Evolutionary conservation across 2,329 filamentous ascomycete genomes (phyloP).

Genomic region (Stemphylium lycopersici): DNA sequence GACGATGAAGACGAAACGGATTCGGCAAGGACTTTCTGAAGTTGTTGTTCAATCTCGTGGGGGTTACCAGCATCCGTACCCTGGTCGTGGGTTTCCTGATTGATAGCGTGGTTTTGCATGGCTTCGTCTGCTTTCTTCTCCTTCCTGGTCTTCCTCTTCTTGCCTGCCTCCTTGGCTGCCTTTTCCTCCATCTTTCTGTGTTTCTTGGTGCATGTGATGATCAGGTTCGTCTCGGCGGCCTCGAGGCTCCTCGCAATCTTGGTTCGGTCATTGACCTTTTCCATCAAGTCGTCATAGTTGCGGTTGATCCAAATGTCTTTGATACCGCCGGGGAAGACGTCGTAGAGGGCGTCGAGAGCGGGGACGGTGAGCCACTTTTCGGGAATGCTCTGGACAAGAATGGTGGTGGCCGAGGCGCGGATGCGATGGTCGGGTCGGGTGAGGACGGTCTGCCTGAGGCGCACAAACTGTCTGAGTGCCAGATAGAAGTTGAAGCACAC

Average conservation of each 20-base stretch:
- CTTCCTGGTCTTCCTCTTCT: constrained; percentile 58
- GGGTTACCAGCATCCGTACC: constrained; percentile 64
- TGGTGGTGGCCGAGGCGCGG: constrained; percentile 91
- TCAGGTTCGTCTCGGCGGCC: constrained; percentile 80
- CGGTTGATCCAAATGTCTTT: constrained; percentile 97
- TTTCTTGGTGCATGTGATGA: constrained; percentile 78
- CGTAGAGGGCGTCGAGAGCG: constrained; percentile 81
- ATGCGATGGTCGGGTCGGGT: constrained; percentile 94
- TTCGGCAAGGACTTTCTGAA: constrained; percentile 54
- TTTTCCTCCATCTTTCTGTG: constrained; percentile 72
- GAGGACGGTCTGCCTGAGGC: constrained; percentile 90
- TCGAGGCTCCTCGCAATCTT: constrained; percentile 76
- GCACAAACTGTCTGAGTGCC: constrained; percentile 86
- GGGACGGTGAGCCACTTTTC: constrained; percentile 87
- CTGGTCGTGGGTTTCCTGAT: constrained; percentile 58
- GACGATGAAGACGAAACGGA: constrained; percentile 40
- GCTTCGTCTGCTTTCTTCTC: constrained; percentile 69
- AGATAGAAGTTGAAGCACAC: constrained; percentile 86
- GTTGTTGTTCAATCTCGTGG: constrained; percentile 59
- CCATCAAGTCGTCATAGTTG: constrained; percentile 79
- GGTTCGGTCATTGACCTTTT: constrained; percentile 81
- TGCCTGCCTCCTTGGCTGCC: constrained; percentile 68
- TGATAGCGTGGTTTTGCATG: constrained; percentile 60
- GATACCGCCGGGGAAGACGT: constrained; percentile 94
- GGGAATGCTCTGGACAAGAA: constrained; percentile 89